Evolutionary conservation across 2,329 filamentous ascomycete genomes (phyloP), one percentile per base, ranked within the genome.

Genomic region (Aspergillus glaucus): DNA sequence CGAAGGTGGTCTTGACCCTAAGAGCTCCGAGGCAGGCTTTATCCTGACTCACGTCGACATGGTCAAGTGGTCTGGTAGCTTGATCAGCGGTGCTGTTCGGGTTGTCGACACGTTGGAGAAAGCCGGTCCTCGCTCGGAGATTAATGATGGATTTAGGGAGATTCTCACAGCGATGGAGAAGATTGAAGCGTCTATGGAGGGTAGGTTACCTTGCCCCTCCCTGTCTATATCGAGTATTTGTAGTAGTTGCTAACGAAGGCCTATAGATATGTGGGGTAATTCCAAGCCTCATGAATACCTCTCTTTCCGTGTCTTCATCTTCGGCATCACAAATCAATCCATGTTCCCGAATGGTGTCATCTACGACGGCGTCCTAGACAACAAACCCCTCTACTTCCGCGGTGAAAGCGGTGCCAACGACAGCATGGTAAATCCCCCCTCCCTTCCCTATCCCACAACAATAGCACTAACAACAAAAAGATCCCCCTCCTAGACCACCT

Each of bases 11-110:
- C 82, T 95, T 7, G 87, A 96, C 66, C 87, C 87, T 0, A 79
- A 79, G 28, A 94, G 88, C 3, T 95, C 90, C 6, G 92, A 96
- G 69, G 92, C 92, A 1, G 92, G 92, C 44, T 96, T 97, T 66
- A 89, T 96, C n/a, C 80, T 96, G 10, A 91, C 93, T 4, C 92
- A 96, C 68, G 84, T 97, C 45, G 89, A 94, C 69, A 97, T 96
- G 91, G 92, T 95, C 44, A 85, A 84, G 64, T 83, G 95, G 69
- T 91, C 90, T 0, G 86, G 86, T 0, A 80, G 82, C 1, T 76
- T 97, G 1, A 83, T 96, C 43, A 78, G 81, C 39, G 88, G 88
- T 28, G 81, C 84, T 3, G 77, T 88, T 43, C 76, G 81, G 45
- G 80, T 85, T 45, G 77, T 95, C 21, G 78, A 85, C 45, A 75